Evolutionary conservation across 2,329 filamentous ascomycete genomes (phyloP), one percentile per base, ranked within the genome.

Genomic region (Fusarium odoratissimum): DNA sequence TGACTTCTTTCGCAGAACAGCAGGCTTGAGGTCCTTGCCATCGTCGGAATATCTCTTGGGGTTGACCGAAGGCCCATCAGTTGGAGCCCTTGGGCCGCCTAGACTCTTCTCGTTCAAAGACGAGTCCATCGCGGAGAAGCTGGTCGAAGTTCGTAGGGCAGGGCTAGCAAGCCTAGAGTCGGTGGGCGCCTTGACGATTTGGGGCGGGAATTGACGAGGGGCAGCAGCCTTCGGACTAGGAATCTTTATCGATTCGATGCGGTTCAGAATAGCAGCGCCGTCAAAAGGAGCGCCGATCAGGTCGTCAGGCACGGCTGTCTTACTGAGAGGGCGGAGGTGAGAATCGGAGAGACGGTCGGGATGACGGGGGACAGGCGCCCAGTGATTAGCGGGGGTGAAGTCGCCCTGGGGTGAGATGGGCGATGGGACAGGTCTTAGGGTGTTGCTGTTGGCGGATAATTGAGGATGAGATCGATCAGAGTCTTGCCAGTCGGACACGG

Each of bases 41-140:
- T 97, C 94, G 82, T 96, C 94, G 21, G 94, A 96, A 80, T 91
- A 92, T 74, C 94, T 87, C 83, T 96, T 94, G 44, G 90, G 86
- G 70, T 85, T 87, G 48, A 85, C 83, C 65, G 76, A 73, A 48
- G 89, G 78, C 61, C 82, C 83, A 67, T 80, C 84, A 63, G 90
- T 88, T 64, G 75, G 62, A 49, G 60, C 66, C 55, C 80, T 77
- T 37, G 77, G 79, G 42, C 83, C 81, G 23, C 23, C 23, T 56
- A 76, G 73, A 46, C 74, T 65, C 70, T 80, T 83, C 54, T 83
- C 81, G 17, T 77, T 84, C 74, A 88, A 64, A 30, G 76, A 69
- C 44, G 79, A 72, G 37, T 83, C 81, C 81, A 83, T 83, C 60
- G 73, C 76, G 61, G 75, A 75, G 73, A 82, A 80, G 68, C 91